Evolutionary conservation across 805 yeast genomes (phyloP), one percentile per base, ranked within the genome.

Genomic region (Lipomyces yamanashiensis): DNA sequence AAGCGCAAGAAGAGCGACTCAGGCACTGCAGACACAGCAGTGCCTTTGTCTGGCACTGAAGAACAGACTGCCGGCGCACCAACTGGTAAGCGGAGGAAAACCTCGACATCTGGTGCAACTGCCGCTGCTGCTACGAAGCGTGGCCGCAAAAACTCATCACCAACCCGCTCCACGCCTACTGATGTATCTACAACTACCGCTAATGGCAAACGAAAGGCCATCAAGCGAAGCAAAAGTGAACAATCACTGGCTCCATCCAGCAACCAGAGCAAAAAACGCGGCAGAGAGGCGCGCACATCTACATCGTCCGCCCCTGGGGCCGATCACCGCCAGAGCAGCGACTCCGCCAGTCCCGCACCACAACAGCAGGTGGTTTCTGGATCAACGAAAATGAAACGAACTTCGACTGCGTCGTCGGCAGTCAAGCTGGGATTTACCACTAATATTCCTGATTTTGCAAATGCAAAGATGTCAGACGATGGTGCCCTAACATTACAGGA

Each of bases 401-500:
- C 45, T 13, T 52, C 55, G 10, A 23, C 57, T n/a, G 9, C 40
- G 19, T 53, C 57, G 33, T 43, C 48, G 47, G 19, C 57, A 8
- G 23, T 33, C 7, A 59, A 59, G 36, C 19, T 59, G 21, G 62
- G 62, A 39, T 59, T 59, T 17, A 41, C 51, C 21, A 49, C 82
- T 0, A 72, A 74, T 51, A 71, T 78, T 5, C 68, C 78, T 54
- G 78, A 81, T 54, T 70, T 80, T 13, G 75, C 72, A 17, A 80
- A 76, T 23, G 81, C 84, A 2, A 59, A 68, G 28, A 72, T 81
- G 13, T 72, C 74, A 4, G 54, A 58, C 12, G 73, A 74, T 17
- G 76, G 77, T 28, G 62, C 56, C 12, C 58, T 80, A 19, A 61
- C 59, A 17, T 58, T 75, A 19, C 63, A 59, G 10, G 75, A 75